Base-by-base conservation (phyloP, 768 basidiomycete genomes). In the Macrolepiota dolichaula region DNA sequence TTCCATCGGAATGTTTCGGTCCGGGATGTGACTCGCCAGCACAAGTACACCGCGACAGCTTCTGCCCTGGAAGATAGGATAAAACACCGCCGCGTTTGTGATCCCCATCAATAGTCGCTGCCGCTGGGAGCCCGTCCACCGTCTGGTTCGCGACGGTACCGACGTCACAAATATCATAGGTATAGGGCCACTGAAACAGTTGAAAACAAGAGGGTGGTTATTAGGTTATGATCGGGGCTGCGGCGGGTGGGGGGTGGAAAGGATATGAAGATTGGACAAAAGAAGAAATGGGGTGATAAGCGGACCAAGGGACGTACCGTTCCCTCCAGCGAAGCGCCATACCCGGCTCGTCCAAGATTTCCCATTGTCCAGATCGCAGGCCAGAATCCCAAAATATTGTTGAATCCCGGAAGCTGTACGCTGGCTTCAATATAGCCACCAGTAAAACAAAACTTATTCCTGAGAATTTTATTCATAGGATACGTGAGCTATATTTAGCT, bases 361-460 rank as follows among this genome's bases (percentile, higher is more conserved):
- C 84, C 86, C 82, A 79, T 88, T 29, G 89, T 85, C 92, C 92
- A 94, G 1, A 87, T 78, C 57, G 89, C 91, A 49, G 92, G 92
- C 92, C 91, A 93, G 71, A 82, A 71, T 59, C 84, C 86, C 19
- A 83, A 74, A 35, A 93, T 77, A 65, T 86, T 84, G 65, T 81
- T 85, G 17, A 81, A 76, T 7, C 89, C 89, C 24, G 90, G 90
- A 12, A 92, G 77, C 17, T 80, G 77, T 9, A 90, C 85, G 9
- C 74, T 80, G 0, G 79, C 71, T 68, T 92, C 89, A 55, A 93
- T 80, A 59, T 88, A 84, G 25, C 93, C 92, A 25, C 89, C 91
- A 13, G 90, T 91, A 73, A 94, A 94, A 72, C 91, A 96, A 63
- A 96, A 89, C 73, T 94, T 93, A 73, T 94, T 94, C 90, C 85